These are phyloP conservation scores for Endocladia muricata DNA, from an alignment of 31 red algal genomes.

Conservation along the genomic window DNA sequence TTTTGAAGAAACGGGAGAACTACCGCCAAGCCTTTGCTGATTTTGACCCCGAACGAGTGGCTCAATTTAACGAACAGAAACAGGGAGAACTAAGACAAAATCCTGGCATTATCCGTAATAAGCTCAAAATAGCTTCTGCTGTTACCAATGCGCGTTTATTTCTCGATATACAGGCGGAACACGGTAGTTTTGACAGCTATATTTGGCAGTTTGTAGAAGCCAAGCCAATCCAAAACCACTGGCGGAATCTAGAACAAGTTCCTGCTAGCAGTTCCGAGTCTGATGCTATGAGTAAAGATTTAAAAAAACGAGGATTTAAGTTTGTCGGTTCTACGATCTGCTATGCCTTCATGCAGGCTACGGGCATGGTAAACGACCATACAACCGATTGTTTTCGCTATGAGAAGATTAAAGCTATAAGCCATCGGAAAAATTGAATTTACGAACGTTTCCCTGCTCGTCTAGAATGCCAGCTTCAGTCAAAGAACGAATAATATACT, in stretches of 20 bases:
- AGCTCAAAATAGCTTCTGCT: slow-evolving; percentile 41
- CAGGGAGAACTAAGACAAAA: slow-evolving; percentile 31
- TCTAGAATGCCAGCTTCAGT: too few species aligned
- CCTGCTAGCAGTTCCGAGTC: slow-evolving; percentile 33
- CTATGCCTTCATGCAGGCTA: slow-evolving; percentile 87
- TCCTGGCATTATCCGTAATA: slow-evolving; percentile 59
- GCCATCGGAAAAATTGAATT: not conserved
- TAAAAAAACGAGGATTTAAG: slow-evolving; percentile 74
- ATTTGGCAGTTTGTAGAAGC: slow-evolving; percentile 57
- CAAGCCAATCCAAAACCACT: slow-evolving; percentile 18
- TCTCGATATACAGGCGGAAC: slow-evolving; percentile 33
- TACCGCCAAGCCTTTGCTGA: slow-evolving; percentile 61
- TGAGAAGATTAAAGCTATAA: slow-evolving; percentile 23
- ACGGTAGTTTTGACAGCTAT: slow-evolving; percentile 34
- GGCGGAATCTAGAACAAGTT: not conserved
- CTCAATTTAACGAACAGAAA: slow-evolving; percentile 39
- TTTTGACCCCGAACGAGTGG: slow-evolving; percentile 54
- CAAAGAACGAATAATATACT: too few species aligned
- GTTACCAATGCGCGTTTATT: slow-evolving; percentile 48
- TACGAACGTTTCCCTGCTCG: too few species aligned
- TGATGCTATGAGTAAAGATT: slow-evolving; percentile 54
- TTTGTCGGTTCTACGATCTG: slow-evolving; percentile 80
- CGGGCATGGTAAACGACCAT: slow-evolving; percentile 86
- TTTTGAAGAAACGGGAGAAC: slow-evolving; percentile 50
- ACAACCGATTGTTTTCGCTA: slow-evolving; percentile 15